Base-by-base conservation (phyloP, 768 basidiomycete genomes). In the Grammothele lineata region DNA sequence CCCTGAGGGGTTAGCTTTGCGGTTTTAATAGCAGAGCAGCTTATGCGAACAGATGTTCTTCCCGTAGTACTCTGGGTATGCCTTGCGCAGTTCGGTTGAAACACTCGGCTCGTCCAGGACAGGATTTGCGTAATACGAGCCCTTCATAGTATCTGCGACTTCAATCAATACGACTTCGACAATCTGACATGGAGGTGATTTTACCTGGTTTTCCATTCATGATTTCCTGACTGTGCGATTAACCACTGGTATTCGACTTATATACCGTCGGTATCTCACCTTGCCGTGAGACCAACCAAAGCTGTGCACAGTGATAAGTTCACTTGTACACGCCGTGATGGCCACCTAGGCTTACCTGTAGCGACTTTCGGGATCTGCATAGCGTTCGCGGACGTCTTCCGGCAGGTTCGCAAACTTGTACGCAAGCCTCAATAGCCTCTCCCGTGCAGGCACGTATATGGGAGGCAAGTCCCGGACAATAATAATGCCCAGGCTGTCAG, bases 251-350 rank as follows among this genome's bases (percentile, higher is more conserved):
- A n/a, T n/a, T n/a, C n/a, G n/a, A n/a, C n/a, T n/a, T n/a, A n/a
- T n/a, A n/a, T n/a, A n/a, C n/a, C n/a, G n/a, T n/a, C n/a, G n/a
- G n/a, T n/a, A n/a, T n/a, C n/a, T 42, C 56, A 83, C 87, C 76
- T 97, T 96, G 45, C 95, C 95, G 66, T 95, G 90, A 36, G 87
- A 90, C 95, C 95, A 98, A n/a, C 95, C 95, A 65, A 93, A 97
- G 62, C 85, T 88, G 52, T 38, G 30, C n/a, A n/a, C n/a, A n/a
- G n/a, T 9, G 2, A 42, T 39, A 22, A 17, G 19, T 1, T 4
- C 18, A 21, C 8, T 30, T 7, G 14, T 7, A 30, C 14, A 30
- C 27, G 27, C 8, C 27, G 14, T 30, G 14, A 30, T 14, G n/a
- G n/a, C n/a, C 8, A 30, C 14, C 27, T 7, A 14, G 7, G 25